A percentile compares a stretch with the other conserved stretches of the same genome.
These are phyloP conservation scores for Globisporangium iwayamae DNA, from an alignment of 352 stramenopile species.

Conservation along the genomic window DNA sequence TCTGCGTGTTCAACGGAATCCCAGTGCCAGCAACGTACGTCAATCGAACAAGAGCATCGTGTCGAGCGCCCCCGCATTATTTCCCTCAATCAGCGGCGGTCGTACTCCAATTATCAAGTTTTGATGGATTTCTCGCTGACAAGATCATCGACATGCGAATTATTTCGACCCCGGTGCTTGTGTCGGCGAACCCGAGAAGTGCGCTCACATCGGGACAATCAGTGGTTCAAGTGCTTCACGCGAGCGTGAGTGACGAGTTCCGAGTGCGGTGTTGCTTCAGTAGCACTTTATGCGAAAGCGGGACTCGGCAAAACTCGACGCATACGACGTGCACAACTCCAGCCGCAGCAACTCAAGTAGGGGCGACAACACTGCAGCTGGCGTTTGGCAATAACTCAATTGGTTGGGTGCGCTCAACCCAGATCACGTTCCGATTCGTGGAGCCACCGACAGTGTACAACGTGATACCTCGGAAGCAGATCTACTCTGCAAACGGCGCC, in stretches of 20 bases:
- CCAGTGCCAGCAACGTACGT: conserved; percentile 26
- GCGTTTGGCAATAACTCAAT: conserved; percentile 13
- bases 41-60: conserved; percentile 29
- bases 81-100: conserved; percentile 17
- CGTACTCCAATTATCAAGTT: conserved; percentile 27
- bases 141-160: conserved; percentile 17
- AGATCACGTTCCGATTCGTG: conserved; percentile 25
- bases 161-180: conserved; percentile 18
- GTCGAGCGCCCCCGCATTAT: conserved; percentile 19
- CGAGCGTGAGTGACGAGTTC: conserved; percentile 5
- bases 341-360: conserved; percentile 1
- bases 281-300: conserved; percentile 17
- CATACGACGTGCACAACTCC: conserved; percentile 24
- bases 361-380: conserved; percentile 19
- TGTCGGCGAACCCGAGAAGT: conserved; percentile 18
- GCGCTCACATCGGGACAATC: conserved; percentile 18
- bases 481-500: conserved; percentile 10
- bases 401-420: conserved; percentile 31
- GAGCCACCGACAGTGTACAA: conserved; percentile 18
- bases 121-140: conserved; percentile 26
- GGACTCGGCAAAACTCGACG: conserved; percentile 15
- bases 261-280: conserved; percentile 32
- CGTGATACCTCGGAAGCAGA: conserved; percentile 19
- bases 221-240: conserved; percentile 17
- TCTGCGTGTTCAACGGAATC: conserved; percentile 36